These are phyloP conservation scores for Penicillium dipodomyicola DNA, from an alignment of 495 filamentous ascomycete genomes.

Conservation along the genomic window DNA sequence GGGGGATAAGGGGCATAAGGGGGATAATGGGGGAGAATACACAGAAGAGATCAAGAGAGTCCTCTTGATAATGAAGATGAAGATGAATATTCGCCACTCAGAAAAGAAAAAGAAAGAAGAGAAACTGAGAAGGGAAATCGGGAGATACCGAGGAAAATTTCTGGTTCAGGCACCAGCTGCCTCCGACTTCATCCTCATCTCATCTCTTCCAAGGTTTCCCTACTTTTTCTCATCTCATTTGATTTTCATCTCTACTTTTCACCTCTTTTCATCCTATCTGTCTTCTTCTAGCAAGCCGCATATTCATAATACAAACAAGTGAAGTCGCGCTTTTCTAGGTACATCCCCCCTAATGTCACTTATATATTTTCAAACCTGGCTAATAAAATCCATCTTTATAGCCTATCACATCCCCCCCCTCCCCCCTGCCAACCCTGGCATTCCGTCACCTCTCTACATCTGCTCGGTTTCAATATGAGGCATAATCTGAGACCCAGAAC, in stretches of 20 bases:
- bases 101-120: not conserved
- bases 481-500: constrained; percentile 12
- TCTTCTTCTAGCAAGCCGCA: not conserved
- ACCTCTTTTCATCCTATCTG: not conserved
- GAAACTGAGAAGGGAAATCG: constrained; percentile 1
- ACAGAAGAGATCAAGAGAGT: not conserved
- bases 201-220: not conserved
- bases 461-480: constrained; percentile 12
- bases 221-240: not conserved
- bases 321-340: not conserved
- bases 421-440: too few relatives aligned
- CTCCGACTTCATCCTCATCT: constrained; percentile 14
- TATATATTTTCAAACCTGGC: not conserved
- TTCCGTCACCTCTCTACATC: not conserved
- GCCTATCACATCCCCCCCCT: too few relatives aligned
- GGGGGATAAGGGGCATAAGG: not conserved
- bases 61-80: not conserved
- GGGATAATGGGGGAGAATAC: not conserved
- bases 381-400: not conserved
- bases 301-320: not conserved
- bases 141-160: constrained; percentile 21
- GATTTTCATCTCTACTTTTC: not conserved
- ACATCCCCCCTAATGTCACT: not conserved
- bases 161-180: constrained; percentile 29
- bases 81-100: not conserved